Base-by-base conservation (phyloP, 768 basidiomycete genomes). In the Trichaptum fuscoviolaceum region DNA sequence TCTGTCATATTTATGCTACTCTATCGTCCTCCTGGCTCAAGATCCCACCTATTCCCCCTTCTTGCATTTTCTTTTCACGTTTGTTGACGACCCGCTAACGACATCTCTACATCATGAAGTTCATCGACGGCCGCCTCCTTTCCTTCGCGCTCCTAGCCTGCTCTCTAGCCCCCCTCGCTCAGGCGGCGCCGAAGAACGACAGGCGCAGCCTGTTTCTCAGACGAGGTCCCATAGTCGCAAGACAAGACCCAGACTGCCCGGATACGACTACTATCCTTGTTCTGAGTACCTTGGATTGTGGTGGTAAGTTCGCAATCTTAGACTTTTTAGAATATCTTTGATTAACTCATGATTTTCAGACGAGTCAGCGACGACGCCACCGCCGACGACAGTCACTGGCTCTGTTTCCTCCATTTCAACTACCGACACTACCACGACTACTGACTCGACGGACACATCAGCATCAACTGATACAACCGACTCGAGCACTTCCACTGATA, bases 41-140 rank as follows among this genome's bases (percentile, higher is more conserved):
- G 42, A 52, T 52, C 15, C 3, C 73, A 78, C 59, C 80, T 12
- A 73, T 84, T 63, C 67, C 18, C 67, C 69, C 7, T 73, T 70
- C 3, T 71, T 88, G 4, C 71, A 74, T 15, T 88, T 85, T 67
- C 42, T 12, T 52, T 52, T 52, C 42, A 52, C 42, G 42, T 52
- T 52, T 52, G 42, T 52, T 52, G 42, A 52, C 42, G 42, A 52
- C 42, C 42, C 42, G 42, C 42, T 52, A 12, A 52, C 42, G 42
- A 52, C 42, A 52, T 52, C 42, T 52, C 42, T 52, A 52, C 42
- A 52, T 52, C 42, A 52, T 52, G 42, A 52, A 52, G 42, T 52
- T 52, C 42, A 52, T 52, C 42, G 42, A 52, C 42, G 42, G 42
- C 42, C 42, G 42, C 42, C 42, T 52, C 42, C 42, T 52, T 52